These are phyloP conservation scores for Singerocomus inundabilis DNA, from an alignment of 1,284 basidiomycete genomes.

Conservation along the genomic window DNA sequence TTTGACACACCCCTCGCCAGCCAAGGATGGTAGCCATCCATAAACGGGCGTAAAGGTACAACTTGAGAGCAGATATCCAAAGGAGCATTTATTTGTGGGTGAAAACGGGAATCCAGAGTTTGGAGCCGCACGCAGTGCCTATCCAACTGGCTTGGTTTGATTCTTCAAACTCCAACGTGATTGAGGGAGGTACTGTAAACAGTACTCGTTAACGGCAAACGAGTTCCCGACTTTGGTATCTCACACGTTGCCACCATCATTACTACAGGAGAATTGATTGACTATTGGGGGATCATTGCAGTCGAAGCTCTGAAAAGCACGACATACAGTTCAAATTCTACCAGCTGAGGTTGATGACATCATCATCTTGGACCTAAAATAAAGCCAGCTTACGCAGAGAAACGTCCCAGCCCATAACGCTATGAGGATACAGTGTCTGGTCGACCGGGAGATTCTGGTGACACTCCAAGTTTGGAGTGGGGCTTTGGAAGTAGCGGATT, in stretches of 20 bases:
- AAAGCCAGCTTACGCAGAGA: conserved; percentile 15
- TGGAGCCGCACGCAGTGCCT: no score
- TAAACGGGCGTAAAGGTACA: no score
- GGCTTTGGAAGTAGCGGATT: conserved; percentile 10
- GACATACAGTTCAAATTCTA: conserved; percentile 24
- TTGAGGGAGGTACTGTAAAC: no score
- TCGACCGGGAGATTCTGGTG: conserved; percentile 9
- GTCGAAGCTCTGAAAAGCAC: background rate
- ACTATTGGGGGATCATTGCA: background rate
- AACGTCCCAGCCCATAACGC: conserved; percentile 21
- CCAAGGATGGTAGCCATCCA: no score
- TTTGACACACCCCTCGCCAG: no score
- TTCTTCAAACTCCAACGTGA: no score
- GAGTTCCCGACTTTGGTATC: no score
- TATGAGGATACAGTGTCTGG: conserved; percentile 10
- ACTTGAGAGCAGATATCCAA: no score
- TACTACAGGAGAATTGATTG: conserved; percentile 5
- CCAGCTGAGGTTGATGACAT: background rate
- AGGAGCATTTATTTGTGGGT: no score
- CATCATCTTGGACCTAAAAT: background rate
- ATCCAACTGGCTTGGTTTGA: no score
- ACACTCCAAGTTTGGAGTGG: conserved; percentile 1
- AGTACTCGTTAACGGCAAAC: no score
- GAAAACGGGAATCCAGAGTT: no score
- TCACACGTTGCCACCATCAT: conserved; percentile 26